These are phyloP conservation scores for Nidula niveotomentosa DNA, from an alignment of 1,284 basidiomycete species.

Conservation along the genomic window DNA sequence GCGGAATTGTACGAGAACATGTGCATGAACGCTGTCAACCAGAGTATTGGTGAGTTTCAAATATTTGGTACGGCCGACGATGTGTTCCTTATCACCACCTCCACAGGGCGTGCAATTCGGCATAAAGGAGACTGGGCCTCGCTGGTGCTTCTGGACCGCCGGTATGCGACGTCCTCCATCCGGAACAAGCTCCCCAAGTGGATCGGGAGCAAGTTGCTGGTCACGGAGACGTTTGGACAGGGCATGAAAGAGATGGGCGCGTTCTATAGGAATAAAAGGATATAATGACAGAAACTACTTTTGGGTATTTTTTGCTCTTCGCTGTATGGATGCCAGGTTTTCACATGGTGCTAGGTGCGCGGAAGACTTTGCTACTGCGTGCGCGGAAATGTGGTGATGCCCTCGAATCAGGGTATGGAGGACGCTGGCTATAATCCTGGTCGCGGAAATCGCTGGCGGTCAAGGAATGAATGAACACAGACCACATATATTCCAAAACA, in stretches of 20 bases:
- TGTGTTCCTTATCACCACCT: background rate
- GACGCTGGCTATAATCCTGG: no score
- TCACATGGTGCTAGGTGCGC: no score
- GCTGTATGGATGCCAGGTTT: no score
- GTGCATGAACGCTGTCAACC: conserved; percentile 97
- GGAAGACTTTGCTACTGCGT: no score
- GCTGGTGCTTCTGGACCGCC: conserved; percentile 79
- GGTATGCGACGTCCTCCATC: conserved; percentile 72
- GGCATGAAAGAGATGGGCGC: conserved; percentile 68
- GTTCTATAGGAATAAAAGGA: conserved; percentile 60
- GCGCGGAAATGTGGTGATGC: no score
- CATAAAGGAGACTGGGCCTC: conserved; percentile 88
- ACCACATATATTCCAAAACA: no score
- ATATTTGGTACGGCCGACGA: background rate
- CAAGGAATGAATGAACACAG: no score
- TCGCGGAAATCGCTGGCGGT: no score
- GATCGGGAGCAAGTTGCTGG: conserved; percentile 72
- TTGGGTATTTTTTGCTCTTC: no score
- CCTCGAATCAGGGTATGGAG: no score
- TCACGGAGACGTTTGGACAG: conserved; percentile 73
- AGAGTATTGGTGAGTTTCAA: conserved; percentile 83
- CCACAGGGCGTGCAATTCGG: conserved; percentile 83
- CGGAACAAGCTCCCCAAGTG: conserved; percentile 81
- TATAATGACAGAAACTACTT: no score
- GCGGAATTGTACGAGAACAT: conserved; percentile 89